Evolutionary conservation across 306 rosid genomes (phyloP).

Genomic region (Amphicarpaea edgeworthii): DNA sequence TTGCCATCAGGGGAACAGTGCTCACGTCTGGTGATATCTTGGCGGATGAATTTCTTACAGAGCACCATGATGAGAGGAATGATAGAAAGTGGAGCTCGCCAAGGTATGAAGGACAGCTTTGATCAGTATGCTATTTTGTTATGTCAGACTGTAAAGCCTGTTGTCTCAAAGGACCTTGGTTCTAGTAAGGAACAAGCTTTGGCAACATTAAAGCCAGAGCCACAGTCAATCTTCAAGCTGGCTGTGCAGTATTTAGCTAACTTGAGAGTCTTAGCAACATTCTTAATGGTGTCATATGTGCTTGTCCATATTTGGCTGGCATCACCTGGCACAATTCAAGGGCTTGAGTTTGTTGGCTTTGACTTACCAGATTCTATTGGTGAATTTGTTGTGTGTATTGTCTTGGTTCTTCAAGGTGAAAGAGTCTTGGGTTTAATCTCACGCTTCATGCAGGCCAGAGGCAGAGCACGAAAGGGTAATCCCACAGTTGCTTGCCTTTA

Average conservation of each 20-base stretch:
- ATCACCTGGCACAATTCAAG: conserved; percentile 67
- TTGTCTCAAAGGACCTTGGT: conserved; percentile 81
- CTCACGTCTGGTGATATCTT: conserved; percentile 81
- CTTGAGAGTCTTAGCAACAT: conserved; percentile 62
- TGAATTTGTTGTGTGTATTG: conserved; percentile 68
- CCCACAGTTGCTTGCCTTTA: conserved; percentile 18
- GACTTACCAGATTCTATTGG: conserved; percentile 96
- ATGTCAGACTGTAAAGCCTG: conserved; percentile 75
- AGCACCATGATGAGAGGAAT: conserved; percentile 98
- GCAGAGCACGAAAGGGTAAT: conserved; percentile 72
- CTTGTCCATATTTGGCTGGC: conserved; percentile 77
- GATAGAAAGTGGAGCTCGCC: conserved; percentile 93
- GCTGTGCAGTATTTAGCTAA: conserved; percentile 81
- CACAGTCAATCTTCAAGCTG: conserved; percentile 76
- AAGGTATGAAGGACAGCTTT: conserved; percentile 90
- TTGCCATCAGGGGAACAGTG: conserved; percentile 77
- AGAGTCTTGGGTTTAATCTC: conserved; percentile 68
- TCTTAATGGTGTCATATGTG: conserved; percentile 67
- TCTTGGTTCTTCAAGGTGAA: conserved; percentile 86
- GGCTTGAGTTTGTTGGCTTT: conserved; percentile 87
- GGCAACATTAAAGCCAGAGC: conserved; percentile 79
- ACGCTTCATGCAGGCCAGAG: conserved; percentile 88
- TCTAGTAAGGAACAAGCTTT: conserved; percentile 83
- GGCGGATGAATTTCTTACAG: conserved; percentile 89
- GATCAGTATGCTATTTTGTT: conserved; percentile 73